Conservation (phyloP, 228 moss, liverwort and hornwort genomes). For the Sphagnum magellanicum region DNA sequence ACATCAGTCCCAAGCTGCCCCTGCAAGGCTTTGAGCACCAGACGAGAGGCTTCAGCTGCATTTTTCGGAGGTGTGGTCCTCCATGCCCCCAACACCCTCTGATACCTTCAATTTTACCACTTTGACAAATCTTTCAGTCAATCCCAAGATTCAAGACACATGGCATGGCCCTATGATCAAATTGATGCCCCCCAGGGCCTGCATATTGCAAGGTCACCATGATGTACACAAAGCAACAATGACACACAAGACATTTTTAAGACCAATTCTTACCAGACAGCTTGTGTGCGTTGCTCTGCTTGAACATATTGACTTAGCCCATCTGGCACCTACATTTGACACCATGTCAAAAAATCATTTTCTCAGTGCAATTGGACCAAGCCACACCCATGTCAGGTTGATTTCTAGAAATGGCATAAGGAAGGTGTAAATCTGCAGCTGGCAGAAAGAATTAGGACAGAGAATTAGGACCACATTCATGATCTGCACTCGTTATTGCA, state of each 20-base stretch:
- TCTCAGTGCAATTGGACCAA: too few species aligned
- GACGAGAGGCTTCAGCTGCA: conserved; percentile 39
- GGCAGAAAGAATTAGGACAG: background rate
- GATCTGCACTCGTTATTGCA: too few species aligned
- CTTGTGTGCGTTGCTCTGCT: conserved; percentile 46
- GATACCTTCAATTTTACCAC: conserved; percentile 22
- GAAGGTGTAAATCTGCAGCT: background rate
- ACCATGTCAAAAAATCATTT: background rate
- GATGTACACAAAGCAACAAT: background rate
- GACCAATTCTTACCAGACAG: conserved; percentile 29
- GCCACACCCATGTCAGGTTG: background rate
- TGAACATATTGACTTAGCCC: conserved; percentile 41
- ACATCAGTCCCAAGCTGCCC: conserved; percentile 46
- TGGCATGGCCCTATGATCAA: too few species aligned
- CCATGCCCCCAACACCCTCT: conserved; percentile 53
- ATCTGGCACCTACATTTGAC: conserved; percentile 38
- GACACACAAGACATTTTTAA: background rate
- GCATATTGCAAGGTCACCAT: too few species aligned
- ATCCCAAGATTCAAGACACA: too few species aligned
- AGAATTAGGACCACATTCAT: background rate
- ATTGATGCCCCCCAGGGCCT: too few species aligned
- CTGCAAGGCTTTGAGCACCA: conserved; percentile 45
- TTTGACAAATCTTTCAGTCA: background rate
- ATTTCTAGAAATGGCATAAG: background rate
- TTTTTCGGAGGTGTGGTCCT: conserved; percentile 39